These are phyloP conservation scores for sweet orange (Citrus sinensis) DNA, from an alignment of 345 rosid genomes.

Conservation along the genomic window DNA sequence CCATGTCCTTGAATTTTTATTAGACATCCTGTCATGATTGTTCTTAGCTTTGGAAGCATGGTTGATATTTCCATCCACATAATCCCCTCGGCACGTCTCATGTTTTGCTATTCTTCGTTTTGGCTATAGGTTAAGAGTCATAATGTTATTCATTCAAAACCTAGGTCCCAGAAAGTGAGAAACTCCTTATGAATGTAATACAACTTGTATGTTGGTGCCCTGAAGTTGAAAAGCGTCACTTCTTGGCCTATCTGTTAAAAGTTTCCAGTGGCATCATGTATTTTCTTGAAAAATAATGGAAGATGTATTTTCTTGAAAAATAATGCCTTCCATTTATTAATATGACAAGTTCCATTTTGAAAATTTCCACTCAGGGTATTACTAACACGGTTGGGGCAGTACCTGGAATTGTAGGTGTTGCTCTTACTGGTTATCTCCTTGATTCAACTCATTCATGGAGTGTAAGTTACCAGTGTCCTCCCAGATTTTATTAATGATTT, in stretches of 20 bases:
- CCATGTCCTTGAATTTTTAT: background rate
- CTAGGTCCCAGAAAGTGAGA: background rate
- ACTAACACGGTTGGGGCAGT: slow-evolving; percentile 91
- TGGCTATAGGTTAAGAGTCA: background rate
- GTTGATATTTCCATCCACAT: background rate
- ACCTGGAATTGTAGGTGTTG: slow-evolving; percentile 90
- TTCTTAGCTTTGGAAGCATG: background rate
- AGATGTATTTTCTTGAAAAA: background rate
- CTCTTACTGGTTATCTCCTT: slow-evolving; percentile 87
- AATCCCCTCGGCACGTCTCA: background rate
- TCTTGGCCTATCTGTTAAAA: background rate
- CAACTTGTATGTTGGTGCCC: background rate
- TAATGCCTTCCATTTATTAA: background rate
- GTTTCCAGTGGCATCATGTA: background rate
- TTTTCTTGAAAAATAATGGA: background rate
- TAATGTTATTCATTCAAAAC: background rate
- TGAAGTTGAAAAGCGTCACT: background rate
- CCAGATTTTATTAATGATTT: background rate
- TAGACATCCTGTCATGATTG: background rate
- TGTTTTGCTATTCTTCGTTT: background rate
- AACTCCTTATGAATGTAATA: background rate
- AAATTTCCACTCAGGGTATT: slow-evolving; percentile 53
- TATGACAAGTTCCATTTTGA: background rate
- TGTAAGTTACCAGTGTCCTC: slow-evolving; percentile 49
- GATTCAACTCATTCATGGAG: slow-evolving; percentile 96